These are phyloP conservation scores for Hanseniaspora valbyensis DNA, from an alignment of 805 yeast species.

Conservation along the genomic window DNA sequence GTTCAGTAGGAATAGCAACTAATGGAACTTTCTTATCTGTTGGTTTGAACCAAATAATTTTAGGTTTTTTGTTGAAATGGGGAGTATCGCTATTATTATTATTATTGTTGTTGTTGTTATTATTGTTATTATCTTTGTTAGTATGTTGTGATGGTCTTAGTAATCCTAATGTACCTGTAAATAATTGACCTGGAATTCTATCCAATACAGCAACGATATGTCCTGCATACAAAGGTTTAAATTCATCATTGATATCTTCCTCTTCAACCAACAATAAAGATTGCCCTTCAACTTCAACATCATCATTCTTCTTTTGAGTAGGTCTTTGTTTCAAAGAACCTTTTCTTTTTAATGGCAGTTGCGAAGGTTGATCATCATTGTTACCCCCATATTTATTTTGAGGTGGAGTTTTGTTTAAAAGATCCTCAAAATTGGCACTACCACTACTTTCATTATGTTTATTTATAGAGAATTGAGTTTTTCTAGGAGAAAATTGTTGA, in stretches of 20 bases:
- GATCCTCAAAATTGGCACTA: constrained; percentile 22
- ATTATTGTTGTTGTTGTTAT: constrained; percentile 21
- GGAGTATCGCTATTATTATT: constrained; percentile 20
- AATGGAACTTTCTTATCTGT: constrained; percentile 95
- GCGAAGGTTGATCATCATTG: background rate
- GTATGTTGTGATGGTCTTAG: constrained; percentile 74
- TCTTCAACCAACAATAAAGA: constrained; percentile 83
- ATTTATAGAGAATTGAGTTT: constrained; percentile 22
- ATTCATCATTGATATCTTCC: constrained; percentile 86
- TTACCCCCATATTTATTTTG: constrained; percentile 26
- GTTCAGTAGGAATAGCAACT: constrained; percentile 96
- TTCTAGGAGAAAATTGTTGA: constrained; percentile 33
- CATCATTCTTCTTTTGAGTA: constrained; percentile 93
- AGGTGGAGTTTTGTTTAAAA: constrained; percentile 32
- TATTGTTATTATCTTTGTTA: constrained; percentile 20
- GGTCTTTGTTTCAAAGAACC: constrained; percentile 93
- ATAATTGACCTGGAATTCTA: constrained; percentile 91
- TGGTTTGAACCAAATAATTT: constrained; percentile 98
- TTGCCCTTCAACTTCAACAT: constrained; percentile 97
- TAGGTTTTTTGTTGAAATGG: constrained; percentile 48
- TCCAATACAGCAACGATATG: constrained; percentile 97
- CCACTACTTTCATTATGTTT: constrained; percentile 16
- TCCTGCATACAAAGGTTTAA: constrained; percentile 91
- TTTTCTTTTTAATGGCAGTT: constrained; percentile 45
- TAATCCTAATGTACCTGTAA: constrained; percentile 86